These are phyloP conservation scores for Stenocarpella maydis DNA, from an alignment of 2,329 filamentous ascomycete genomes.

Conservation along the genomic window DNA sequence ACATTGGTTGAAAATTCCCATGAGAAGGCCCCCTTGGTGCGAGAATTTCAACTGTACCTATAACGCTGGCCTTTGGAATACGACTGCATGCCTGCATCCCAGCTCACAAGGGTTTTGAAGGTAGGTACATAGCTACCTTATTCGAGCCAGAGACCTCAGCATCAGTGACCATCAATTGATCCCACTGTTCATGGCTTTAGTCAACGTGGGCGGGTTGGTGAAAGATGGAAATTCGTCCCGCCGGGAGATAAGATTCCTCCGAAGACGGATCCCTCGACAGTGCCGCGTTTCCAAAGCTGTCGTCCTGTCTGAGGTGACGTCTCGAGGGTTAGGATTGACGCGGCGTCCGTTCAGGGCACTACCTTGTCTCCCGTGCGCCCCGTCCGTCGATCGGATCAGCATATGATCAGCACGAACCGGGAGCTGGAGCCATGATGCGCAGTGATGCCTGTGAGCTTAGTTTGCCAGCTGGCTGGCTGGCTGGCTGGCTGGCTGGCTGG, in stretches of 20 bases:
- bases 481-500: too few relatives aligned
- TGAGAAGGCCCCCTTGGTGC: too few relatives aligned
- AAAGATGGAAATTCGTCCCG: background rate
- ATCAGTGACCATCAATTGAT: too few relatives aligned
- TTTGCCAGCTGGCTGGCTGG: background rate
- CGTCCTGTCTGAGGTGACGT: constrained; percentile 27
- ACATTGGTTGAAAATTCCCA: background rate
- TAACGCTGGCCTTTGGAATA: too few relatives aligned
- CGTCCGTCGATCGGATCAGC: constrained; percentile 15
- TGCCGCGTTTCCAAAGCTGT: constrained; percentile 14
- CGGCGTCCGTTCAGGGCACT: background rate
- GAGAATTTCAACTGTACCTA: background rate
- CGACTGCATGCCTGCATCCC: background rate
- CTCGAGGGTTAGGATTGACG: constrained; percentile 25
- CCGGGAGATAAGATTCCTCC: background rate
- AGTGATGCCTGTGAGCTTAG: background rate
- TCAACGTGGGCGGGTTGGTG: background rate
- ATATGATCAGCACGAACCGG: background rate
- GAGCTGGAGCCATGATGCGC: background rate
- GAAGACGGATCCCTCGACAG: background rate
- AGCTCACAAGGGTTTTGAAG: background rate
- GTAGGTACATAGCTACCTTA: background rate
- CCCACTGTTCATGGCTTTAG: too few relatives aligned
- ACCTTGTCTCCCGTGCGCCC: background rate
- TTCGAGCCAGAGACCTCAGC: too few relatives aligned